Evolutionary conservation across 768 basidiomycete genomes (phyloP).

Genomic region (Astraeus odoratus): DNA sequence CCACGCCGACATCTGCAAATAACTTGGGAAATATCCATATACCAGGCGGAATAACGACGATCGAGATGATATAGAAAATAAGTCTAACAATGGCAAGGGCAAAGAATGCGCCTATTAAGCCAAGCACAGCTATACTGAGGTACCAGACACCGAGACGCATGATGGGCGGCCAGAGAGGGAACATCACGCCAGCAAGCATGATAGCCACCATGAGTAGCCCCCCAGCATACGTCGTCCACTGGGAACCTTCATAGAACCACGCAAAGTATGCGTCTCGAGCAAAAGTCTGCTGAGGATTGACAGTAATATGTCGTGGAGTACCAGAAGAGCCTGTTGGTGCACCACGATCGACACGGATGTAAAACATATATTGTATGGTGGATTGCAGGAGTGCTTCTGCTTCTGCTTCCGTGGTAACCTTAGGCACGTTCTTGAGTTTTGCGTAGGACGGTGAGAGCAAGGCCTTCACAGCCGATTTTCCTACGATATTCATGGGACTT

Average conservation of each 20-base stretch:
- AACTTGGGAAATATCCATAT: constrained; percentile 99
- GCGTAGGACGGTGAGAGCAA: constrained; percentile 88
- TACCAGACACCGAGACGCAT: constrained; percentile 96
- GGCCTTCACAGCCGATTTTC: constrained; percentile 89
- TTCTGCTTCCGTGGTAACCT: constrained; percentile 68
- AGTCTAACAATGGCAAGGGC: constrained; percentile 84
- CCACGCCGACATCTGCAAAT: constrained; percentile 98
- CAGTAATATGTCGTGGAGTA: constrained; percentile 60
- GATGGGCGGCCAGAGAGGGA: constrained; percentile 94
- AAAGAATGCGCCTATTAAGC: constrained; percentile 86
- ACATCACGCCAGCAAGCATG: constrained; percentile 97
- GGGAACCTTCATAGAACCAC: constrained; percentile 95
- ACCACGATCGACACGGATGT: constrained; percentile 84
- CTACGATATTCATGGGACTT: constrained; percentile 33
- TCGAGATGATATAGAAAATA: constrained; percentile 90
- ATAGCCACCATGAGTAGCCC: constrained; percentile 87
- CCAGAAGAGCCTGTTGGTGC: constrained; percentile 42
- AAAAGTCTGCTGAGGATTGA: constrained; percentile 79
- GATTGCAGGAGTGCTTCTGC: constrained; percentile 61
- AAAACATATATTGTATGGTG: constrained; percentile 82
- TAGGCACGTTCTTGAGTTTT: constrained; percentile 76
- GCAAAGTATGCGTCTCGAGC: constrained; percentile 80
- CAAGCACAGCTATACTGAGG: constrained; percentile 80
- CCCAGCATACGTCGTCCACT: constrained; percentile 88
- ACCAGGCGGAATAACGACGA: constrained; percentile 78